Evolutionary conservation across 257 asterid genomes (phyloP).

Genomic region (Jacaranda copaia): DNA sequence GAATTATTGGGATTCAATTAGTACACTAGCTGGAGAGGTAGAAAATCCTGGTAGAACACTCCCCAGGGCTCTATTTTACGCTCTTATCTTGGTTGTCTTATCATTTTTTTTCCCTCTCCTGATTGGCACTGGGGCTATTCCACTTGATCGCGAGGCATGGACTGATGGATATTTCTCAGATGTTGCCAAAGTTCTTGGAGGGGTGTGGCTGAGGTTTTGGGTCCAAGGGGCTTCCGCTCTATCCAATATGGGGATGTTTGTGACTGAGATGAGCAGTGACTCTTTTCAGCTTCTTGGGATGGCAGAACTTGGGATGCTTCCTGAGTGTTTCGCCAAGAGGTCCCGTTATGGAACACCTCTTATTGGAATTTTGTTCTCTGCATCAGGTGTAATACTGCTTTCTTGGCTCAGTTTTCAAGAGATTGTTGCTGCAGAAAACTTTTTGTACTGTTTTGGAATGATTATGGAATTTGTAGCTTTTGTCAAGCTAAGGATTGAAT

Average conservation of each 20-base stretch:
- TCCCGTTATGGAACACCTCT: constrained; percentile 64
- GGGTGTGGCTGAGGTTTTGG: constrained; percentile 71
- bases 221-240: constrained; percentile 73
- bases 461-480: constrained; percentile 70
- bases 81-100: constrained; percentile 61
- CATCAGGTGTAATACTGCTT: constrained; percentile 63
- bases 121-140: constrained; percentile 67
- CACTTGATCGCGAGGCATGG: constrained; percentile 63
- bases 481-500: constrained; percentile 62
- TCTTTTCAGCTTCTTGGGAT: constrained; percentile 79
- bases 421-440: constrained; percentile 75
- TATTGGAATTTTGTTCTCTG: constrained; percentile 63
- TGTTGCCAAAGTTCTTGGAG: constrained; percentile 66
- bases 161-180: constrained; percentile 73
- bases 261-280: constrained; percentile 81
- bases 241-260: constrained; percentile 80
- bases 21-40: constrained; percentile 71
- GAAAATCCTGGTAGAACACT: constrained; percentile 65
- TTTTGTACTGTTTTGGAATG: constrained; percentile 72
- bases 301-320: constrained; percentile 76
- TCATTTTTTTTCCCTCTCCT: constrained; percentile 64
- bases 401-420: constrained; percentile 83
- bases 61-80: constrained; percentile 67
- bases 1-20: constrained; percentile 76
- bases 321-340: constrained; percentile 58